phyloP scores from a whole-genome alignment of 2,329 filamentous ascomycete genomes.

The Trichoderma polysporum region DNA sequence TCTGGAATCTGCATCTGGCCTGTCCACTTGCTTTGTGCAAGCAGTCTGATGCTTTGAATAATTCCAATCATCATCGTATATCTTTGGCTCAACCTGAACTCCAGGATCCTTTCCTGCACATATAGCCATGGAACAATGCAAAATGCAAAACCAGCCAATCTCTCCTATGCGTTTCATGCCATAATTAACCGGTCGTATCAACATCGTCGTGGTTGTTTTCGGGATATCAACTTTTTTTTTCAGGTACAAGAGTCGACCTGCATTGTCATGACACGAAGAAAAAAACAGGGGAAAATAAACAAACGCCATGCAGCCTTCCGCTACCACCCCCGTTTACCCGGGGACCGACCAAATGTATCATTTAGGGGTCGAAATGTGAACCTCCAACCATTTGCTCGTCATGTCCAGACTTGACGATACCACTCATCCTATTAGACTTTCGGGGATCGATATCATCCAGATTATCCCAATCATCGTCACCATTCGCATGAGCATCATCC shows the following conservation, averaged over 20 bases:
- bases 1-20: constrained; percentile 12
- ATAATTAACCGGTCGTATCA: constrained; percentile 33
- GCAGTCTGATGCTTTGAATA: constrained; percentile 10
- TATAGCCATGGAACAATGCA: constrained; percentile 24
- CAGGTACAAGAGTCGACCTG: constrained; percentile 28
- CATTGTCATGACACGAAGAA: constrained; percentile 26
- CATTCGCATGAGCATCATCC: constrained; percentile 60
- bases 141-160: constrained; percentile 35
- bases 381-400: constrained; percentile 65
- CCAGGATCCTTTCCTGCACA: constrained; percentile 24
- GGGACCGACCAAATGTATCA: neutral
- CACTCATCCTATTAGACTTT: constrained; percentile 62
- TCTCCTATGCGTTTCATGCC: constrained; percentile 41
- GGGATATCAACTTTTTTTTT: constrained; percentile 31
- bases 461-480: constrained; percentile 54
- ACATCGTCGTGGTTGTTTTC: constrained; percentile 21
- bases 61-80: constrained; percentile 21
- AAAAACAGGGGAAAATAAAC: constrained; percentile 25
- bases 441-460: constrained; percentile 53
- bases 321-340: neutral
- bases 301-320: constrained; percentile 6
- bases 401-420: constrained; percentile 56
- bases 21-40: neutral
- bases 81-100: constrained; percentile 24
- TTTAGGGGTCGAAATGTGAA: constrained; percentile 63